A percentile compares a stretch with the other conserved stretches of the same genome.
Evolutionary conservation across 2,329 filamentous ascomycete species (phyloP).

Genomic region (Leptoxyphium fumago): DNA sequence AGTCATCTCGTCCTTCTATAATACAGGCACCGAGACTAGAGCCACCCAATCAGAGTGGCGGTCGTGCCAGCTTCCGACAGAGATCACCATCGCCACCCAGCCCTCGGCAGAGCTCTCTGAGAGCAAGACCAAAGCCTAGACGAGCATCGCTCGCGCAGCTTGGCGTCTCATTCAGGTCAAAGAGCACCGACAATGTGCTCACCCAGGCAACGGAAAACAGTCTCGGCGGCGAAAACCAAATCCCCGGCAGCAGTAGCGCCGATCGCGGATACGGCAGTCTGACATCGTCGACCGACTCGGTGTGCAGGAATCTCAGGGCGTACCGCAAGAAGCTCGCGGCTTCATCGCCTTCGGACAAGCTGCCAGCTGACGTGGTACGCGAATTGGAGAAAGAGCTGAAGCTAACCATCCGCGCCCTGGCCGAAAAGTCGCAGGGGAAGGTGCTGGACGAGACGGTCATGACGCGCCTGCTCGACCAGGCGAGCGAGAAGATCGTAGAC

Average conservation of each 20-base stretch:
- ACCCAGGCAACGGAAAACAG: slow-evolving; percentile 1
- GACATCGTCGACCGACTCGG: slow-evolving; percentile 40
- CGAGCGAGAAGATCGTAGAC: slow-evolving; percentile 55
- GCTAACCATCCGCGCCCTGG: slow-evolving; percentile 29
- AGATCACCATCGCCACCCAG: slow-evolving; percentile 30
- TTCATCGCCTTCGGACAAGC: slow-evolving; percentile 30
- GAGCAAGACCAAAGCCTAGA: not conserved
- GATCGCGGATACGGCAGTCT: slow-evolving; percentile 32
- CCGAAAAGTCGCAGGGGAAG: slow-evolving; percentile 26
- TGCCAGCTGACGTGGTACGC: slow-evolving; percentile 31
- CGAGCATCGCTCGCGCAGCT: slow-evolving; percentile 9
- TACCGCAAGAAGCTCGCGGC: slow-evolving; percentile 42
- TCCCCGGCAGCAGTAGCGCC: slow-evolving; percentile 7
- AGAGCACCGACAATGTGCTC: slow-evolving; percentile 23
- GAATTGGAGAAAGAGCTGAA: slow-evolving; percentile 45
- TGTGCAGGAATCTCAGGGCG: slow-evolving; percentile 41
- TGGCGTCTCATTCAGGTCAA: slow-evolving; percentile 35
- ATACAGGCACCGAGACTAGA: slow-evolving; percentile 31
- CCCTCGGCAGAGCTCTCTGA: slow-evolving; percentile 5
- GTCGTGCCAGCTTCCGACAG: slow-evolving; percentile 14
- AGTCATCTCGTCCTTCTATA: slow-evolving; percentile 38
- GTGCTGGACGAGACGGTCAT: slow-evolving; percentile 28
- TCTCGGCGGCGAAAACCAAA: not conserved
- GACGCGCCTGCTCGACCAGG: slow-evolving; percentile 54
- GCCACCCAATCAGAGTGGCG: slow-evolving; percentile 18